Evolutionary conservation across 352 stramenopile species (phyloP).

Genomic region (Pythium monospermum): DNA sequence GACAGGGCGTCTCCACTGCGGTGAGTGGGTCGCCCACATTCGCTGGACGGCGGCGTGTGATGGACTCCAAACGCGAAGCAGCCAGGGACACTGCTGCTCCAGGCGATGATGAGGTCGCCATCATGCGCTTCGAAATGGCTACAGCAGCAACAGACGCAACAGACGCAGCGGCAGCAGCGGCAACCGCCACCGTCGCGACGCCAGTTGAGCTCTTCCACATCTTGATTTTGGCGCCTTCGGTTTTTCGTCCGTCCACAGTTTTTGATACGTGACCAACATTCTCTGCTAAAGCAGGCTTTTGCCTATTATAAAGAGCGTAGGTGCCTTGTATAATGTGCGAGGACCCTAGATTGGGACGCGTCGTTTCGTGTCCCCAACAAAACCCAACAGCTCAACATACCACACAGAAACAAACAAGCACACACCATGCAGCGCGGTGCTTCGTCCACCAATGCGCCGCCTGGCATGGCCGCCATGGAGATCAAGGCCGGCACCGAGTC

Average conservation of each 20-base stretch:
- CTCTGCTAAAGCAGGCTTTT: too few species aligned
- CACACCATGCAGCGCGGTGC: slow-evolving; percentile 2
- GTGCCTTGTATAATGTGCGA: too few species aligned
- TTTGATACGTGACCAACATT: too few species aligned
- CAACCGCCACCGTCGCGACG: slow-evolving; percentile 10
- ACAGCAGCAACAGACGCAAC: not conserved
- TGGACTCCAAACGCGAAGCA: slow-evolving; percentile 5
- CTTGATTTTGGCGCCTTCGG: too few species aligned
- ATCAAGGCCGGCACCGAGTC: slow-evolving; percentile 50
- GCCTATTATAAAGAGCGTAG: too few species aligned
- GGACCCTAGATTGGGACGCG: too few species aligned
- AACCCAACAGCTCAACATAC: not conserved
- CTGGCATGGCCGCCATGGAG: slow-evolving; percentile 27
- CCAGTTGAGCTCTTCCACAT: slow-evolving; percentile 12
- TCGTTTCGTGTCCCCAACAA: not conserved
- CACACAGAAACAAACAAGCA: too few species aligned
- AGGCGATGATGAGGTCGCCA: not conserved
- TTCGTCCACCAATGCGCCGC: not conserved
- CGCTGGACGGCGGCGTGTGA: slow-evolving; percentile 17
- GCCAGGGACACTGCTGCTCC: not conserved
- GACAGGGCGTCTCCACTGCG: slow-evolving; percentile 53
- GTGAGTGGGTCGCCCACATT: slow-evolving; percentile 32
- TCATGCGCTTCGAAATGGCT: not conserved
- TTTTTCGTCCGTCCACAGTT: too few species aligned
- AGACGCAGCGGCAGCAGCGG: slow-evolving; percentile 1